A percentile compares a stretch with the other conserved stretches of the same genome.
These are phyloP conservation scores for Dryas integrifolia DNA, from an alignment of 331 rosid genomes.

Conservation along the genomic window DNA sequence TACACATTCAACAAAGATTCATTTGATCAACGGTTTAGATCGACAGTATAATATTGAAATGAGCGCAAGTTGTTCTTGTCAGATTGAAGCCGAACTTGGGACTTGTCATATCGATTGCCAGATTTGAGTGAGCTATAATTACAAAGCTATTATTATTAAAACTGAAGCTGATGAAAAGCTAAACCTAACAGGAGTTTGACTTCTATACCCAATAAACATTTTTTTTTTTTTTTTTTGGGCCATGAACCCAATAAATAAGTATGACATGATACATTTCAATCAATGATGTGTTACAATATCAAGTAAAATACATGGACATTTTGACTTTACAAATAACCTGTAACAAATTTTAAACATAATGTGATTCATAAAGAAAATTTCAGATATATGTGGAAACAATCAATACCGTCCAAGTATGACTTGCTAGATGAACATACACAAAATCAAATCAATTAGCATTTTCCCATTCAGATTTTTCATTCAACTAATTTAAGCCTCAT, in stretches of 20 bases:
- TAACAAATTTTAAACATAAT: background rate
- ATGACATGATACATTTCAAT: background rate
- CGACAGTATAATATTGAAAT: no score
- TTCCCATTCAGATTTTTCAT: background rate
- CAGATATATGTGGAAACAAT: background rate
- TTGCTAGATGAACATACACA: background rate
- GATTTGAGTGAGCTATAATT: background rate
- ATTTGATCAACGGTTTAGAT: no score
- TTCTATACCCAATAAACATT: background rate
- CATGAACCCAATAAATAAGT: background rate
- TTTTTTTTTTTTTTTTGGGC: no score
- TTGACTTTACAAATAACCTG: background rate
- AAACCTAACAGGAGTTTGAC: background rate
- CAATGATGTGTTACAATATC: background rate
- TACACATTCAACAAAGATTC: no score
- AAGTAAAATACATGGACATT: background rate
- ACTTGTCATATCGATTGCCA: background rate
- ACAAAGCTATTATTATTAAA: background rate
- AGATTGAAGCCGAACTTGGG: background rate
- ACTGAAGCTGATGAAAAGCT: background rate
- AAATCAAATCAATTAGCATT: background rate
- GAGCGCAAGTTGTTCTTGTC: background rate
- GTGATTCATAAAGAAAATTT: background rate
- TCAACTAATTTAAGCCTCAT: background rate
- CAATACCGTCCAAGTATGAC: background rate